These are phyloP conservation scores for Erysimum cheiri DNA, from an alignment of 441 rosid genomes.

Conservation along the genomic window DNA sequence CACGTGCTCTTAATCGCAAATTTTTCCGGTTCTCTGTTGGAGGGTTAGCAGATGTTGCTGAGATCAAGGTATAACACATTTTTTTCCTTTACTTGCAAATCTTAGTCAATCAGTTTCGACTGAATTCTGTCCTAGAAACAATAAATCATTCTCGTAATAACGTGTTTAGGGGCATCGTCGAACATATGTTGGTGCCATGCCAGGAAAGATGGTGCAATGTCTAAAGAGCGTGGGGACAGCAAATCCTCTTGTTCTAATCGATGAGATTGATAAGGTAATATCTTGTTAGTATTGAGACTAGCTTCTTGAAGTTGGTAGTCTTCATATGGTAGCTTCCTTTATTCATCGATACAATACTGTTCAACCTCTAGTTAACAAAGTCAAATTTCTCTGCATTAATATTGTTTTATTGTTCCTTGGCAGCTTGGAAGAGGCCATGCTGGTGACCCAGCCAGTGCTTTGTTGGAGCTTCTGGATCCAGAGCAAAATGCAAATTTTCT, in stretches of 20 bases:
- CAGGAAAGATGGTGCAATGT: conserved; percentile 99
- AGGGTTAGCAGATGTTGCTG: conserved; percentile 98
- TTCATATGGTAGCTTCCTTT: neutral
- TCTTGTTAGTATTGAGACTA: neutral
- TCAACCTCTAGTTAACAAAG: neutral
- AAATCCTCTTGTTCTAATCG: conserved; percentile 98
- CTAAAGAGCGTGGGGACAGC: conserved; percentile 98
- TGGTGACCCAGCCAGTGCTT: conserved; percentile 99
- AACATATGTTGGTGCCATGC: conserved; percentile 99
- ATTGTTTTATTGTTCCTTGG: conserved; percentile 26
- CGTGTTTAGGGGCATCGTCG: conserved; percentile 92
- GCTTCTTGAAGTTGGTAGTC: conserved; percentile 10
- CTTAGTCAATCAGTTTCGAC: neutral
- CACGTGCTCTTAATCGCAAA: conserved; percentile 93
- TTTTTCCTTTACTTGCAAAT: conserved; percentile 12
- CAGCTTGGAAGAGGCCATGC: conserved; percentile 99
- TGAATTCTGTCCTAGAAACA: neutral
- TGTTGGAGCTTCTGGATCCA: conserved; percentile 99
- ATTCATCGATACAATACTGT: neutral
- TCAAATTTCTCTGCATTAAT: neutral
- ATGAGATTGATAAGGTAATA: conserved; percentile 97
- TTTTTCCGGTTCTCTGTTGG: conserved; percentile 99
- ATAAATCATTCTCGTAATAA: conserved; percentile 24
- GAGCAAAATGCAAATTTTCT: conserved; percentile 99
- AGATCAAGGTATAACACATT: conserved; percentile 78